Base-by-base conservation (phyloP, 305 asterid species). In the Plantago lanceolata region DNA sequence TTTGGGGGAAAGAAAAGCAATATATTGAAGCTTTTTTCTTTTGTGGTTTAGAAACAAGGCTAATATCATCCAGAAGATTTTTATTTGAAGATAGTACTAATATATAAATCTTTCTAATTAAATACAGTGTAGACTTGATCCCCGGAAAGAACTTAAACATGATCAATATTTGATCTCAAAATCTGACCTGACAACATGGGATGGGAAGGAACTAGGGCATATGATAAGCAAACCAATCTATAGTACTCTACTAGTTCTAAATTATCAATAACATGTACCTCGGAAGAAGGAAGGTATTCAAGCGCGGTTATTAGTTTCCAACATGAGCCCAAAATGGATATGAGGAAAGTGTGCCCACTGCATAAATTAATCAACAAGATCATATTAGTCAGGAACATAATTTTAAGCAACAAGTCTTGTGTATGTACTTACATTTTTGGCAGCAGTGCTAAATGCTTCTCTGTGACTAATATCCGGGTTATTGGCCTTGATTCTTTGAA, bases 341-440 rank as follows among this genome's bases (percentile, higher is more conserved):
- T 86, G 95, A 76, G 96, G 95, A 73, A 85, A 89, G 55, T 89
- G 96, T 68, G 96, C 96, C 96, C 96, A 89, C 96, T 89, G 33
- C 50, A 61, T 45, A 24, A 21, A 61, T 0, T 4, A 26, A 61
- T 0, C 11, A 26, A 4, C 16, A 54, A 54, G 59, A 17, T 54
- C 11, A 24, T 17, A 55, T 20, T 53, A 8, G 16, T 21, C 40
- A 33, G 40, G 40, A 33, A 33, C 7, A 5, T 33, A 5, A 31
- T 31, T 7, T 53, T 24, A 54, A 54, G 37, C 37, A 54, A 24
- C 17, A 54, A 14, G 35, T 33, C 9, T 5, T 33, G 9, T 33
- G 40, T 0, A 33, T 8, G 9, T 44, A 73, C 80, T 77, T 72
- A 89, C 96, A 72, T 89, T 89, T 74, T 89, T 89, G 47, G 96